phyloP scores from a whole-genome alignment of 495 filamentous ascomycete genomes.

The Patellaria atrata region DNA sequence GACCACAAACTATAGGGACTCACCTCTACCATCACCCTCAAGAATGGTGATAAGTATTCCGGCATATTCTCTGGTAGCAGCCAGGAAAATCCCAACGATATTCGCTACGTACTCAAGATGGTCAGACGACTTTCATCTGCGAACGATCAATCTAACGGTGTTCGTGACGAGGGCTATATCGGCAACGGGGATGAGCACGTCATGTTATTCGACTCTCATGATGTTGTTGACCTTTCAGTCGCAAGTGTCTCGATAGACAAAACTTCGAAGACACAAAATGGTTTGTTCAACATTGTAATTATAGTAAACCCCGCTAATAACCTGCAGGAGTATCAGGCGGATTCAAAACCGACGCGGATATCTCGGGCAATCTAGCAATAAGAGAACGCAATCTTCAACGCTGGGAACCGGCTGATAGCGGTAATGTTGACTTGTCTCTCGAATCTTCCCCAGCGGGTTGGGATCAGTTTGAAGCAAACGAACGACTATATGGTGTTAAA shows the following conservation, averaged over 20 bases:
- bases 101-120: conserved; percentile 67
- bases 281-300: conserved; percentile 33
- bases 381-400: conserved; percentile 67
- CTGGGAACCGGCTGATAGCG: conserved; percentile 62
- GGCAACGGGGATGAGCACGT: conserved; percentile 48
- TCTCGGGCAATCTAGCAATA: conserved; percentile 54
- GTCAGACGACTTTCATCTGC: conserved; percentile 48
- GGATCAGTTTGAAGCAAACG: conserved; percentile 92
- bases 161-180: conserved; percentile 41
- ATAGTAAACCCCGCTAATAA: conserved; percentile 2
- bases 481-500: conserved; percentile 70
- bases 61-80: conserved; percentile 52
- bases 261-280: conserved; percentile 50
- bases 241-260: conserved; percentile 39
- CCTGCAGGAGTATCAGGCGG: conserved; percentile 33
- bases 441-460: conserved; percentile 46
- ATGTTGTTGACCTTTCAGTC: conserved; percentile 53
- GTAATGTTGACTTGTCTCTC: conserved; percentile 49
- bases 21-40: conserved; percentile 49
- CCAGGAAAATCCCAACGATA: conserved; percentile 41
- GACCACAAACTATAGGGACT: conserved; percentile 42
- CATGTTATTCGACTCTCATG: conserved; percentile 70
- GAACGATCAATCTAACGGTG: conserved; percentile 41
- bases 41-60: conserved; percentile 56
- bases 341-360: conserved; percentile 82